Percentiles rank a stretch among this genome's conserved stretches.
These are phyloP conservation scores for Excoecaria agallocha DNA, from an alignment of 345 rosid genomes.

Conservation along the genomic window DNA sequence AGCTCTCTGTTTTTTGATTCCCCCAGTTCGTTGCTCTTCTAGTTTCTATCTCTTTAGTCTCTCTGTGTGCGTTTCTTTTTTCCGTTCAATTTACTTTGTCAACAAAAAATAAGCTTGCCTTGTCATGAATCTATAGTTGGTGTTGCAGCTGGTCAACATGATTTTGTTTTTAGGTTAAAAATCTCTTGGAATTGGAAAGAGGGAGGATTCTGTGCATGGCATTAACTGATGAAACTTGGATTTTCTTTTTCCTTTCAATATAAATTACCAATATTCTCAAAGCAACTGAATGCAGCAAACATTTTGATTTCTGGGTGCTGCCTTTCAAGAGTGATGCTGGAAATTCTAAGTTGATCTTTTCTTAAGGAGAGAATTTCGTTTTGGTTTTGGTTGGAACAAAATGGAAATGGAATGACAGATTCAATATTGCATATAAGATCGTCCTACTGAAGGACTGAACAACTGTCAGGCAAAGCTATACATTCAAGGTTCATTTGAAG, in stretches of 20 bases:
- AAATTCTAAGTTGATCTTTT: neutral
- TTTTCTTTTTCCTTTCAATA: neutral
- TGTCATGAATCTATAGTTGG: too few species aligned
- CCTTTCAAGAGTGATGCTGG: neutral
- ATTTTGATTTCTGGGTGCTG: neutral
- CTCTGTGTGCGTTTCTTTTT: neutral
- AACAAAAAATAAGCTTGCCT: too few species aligned
- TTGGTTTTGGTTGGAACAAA: neutral
- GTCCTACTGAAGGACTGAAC: neutral
- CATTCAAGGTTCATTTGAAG: neutral
- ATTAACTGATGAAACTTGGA: neutral
- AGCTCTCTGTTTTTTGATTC: neutral
- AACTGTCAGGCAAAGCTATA: neutral
- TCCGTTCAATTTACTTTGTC: neutral
- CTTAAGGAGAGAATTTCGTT: neutral
- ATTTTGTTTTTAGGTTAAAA: neutral
- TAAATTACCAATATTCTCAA: constrained; percentile 1
- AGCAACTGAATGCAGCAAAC: neutral
- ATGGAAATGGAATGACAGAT: neutral
- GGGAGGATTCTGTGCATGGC: neutral
- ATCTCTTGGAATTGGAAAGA: neutral
- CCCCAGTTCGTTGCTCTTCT: neutral
- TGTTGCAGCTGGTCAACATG: too few species aligned
- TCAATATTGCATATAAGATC: neutral
- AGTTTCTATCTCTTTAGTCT: neutral